Conservation (phyloP, 2,329 filamentous ascomycete species). For the Colletotrichum agaves region DNA sequence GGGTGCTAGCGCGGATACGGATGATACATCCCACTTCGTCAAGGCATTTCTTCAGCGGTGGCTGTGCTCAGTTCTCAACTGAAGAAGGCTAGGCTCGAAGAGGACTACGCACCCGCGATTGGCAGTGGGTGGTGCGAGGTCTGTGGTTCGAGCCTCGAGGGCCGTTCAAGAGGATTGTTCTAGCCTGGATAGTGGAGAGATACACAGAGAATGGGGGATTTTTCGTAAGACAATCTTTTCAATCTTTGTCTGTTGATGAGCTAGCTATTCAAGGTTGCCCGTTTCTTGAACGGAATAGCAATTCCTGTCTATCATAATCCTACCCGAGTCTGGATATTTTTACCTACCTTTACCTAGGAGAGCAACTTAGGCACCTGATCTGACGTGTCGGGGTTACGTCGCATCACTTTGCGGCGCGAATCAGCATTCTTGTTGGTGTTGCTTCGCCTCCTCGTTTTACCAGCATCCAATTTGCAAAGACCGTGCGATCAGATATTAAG, state of each 20-base stretch:
- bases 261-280: neutral
- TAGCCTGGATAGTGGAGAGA: slow-evolving; percentile 25
- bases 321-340: neutral
- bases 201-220: no score
- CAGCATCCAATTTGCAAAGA: neutral
- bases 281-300: no score
- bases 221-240: neutral
- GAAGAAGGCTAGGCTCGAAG: slow-evolving; percentile 7
- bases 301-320: neutral
- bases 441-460: neutral
- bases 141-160: slow-evolving; percentile 9
- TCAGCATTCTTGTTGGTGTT: slow-evolving; percentile 8
- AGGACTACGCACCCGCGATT: slow-evolving; percentile 21
- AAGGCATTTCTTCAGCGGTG: slow-evolving; percentile 20
- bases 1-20: no score
- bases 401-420: neutral
- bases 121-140: slow-evolving; percentile 19
- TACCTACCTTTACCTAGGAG: no score
- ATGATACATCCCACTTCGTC: neutral
- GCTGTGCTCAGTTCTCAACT: slow-evolving; percentile 25
- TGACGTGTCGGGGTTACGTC: slow-evolving; percentile 13
- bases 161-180: slow-evolving; percentile 21
- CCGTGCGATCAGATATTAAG: neutral
- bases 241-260: neutral
- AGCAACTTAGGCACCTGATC: neutral